Conservation (phyloP, 2,329 filamentous ascomycete species). For the Aspergillus ustus region DNA sequence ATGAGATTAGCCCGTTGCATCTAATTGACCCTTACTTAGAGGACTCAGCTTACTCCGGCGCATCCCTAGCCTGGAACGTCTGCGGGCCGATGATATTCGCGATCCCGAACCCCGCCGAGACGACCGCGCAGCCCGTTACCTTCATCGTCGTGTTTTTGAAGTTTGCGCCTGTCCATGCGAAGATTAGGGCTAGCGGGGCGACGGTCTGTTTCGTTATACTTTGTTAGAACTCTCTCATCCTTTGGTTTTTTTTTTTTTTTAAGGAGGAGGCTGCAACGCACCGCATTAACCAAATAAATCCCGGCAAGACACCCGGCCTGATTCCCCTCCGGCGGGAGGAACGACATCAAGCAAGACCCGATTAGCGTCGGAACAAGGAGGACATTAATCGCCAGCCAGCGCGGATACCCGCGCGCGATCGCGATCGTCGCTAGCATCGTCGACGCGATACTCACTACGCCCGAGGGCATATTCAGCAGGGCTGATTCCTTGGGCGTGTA, state of each 20-base stretch:
- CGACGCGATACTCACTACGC: slow-evolving; percentile 45
- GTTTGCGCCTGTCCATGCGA: slow-evolving; percentile 52
- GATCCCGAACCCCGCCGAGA: slow-evolving; percentile 50
- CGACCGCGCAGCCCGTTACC: slow-evolving; percentile 49
- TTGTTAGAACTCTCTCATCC: slow-evolving; percentile 17
- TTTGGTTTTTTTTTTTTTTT: no score
- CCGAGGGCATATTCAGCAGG: slow-evolving; percentile 51
- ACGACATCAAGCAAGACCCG: slow-evolving; percentile 46
- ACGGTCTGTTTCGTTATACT: slow-evolving; percentile 34
- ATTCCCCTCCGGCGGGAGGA: slow-evolving; percentile 40
- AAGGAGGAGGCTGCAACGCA: slow-evolving; percentile 6
- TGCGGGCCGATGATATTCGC: slow-evolving; percentile 43
- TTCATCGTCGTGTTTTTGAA: slow-evolving; percentile 53
- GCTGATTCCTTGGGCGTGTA: slow-evolving; percentile 49
- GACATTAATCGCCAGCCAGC: slow-evolving; percentile 48
- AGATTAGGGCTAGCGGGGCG: slow-evolving; percentile 47
- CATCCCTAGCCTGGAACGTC: slow-evolving; percentile 50
- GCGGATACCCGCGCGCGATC: slow-evolving; percentile 44
- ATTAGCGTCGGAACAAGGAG: slow-evolving; percentile 52
- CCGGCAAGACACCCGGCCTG: slow-evolving; percentile 48
- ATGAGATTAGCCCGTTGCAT: no score
- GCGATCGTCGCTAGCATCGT: slow-evolving; percentile 46
- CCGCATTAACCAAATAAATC: slow-evolving; percentile 45
- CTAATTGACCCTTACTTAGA: no score
- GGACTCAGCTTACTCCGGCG: slow-evolving; percentile 48